Percentiles rank a stretch among this genome's conserved stretches.
Evolutionary conservation across 176 grass and related monocot species (phyloP).

Genomic region (Rhynchospora tenuis): DNA sequence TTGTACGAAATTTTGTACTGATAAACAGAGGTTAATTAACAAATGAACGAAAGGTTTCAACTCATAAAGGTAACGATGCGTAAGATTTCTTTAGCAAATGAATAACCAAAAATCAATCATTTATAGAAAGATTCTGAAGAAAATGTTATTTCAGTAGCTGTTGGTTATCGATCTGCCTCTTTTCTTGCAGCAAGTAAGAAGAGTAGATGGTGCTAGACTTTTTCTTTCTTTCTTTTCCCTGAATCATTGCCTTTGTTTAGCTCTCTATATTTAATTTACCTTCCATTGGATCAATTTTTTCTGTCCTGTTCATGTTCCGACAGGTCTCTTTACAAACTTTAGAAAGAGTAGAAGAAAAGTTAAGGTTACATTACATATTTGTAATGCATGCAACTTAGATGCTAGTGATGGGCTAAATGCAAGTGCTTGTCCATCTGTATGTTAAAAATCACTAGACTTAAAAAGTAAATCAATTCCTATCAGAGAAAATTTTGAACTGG

Average conservation of each 20-base stretch:
- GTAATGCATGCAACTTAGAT: not conserved
- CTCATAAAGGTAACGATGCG: not conserved
- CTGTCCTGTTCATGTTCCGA: not conserved
- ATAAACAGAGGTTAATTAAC: not conserved
- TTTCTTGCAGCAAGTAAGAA: not conserved
- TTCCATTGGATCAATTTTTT: not conserved
- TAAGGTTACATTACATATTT: not conserved
- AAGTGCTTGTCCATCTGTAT: too few species aligned
- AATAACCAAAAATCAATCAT: not conserved
- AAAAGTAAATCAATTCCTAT: too few species aligned
- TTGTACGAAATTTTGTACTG: too few species aligned
- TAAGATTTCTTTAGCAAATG: not conserved
- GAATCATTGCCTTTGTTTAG: not conserved
- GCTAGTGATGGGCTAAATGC: not conserved
- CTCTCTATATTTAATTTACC: not conserved
- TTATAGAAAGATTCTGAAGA: not conserved
- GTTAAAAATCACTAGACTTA: too few species aligned
- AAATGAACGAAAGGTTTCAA: not conserved
- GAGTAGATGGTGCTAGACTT: not conserved
- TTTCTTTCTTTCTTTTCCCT: not conserved
- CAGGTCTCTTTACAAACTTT: not conserved
- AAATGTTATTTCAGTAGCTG: not conserved
- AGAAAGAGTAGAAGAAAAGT: not conserved
- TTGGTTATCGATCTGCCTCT: not conserved
- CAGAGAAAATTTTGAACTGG: too few species aligned